Percentiles rank a stretch among this genome's conserved stretches.
phyloP scores from a whole-genome alignment of 2,329 filamentous ascomycete species.

The Fusarium tjaetaba region DNA sequence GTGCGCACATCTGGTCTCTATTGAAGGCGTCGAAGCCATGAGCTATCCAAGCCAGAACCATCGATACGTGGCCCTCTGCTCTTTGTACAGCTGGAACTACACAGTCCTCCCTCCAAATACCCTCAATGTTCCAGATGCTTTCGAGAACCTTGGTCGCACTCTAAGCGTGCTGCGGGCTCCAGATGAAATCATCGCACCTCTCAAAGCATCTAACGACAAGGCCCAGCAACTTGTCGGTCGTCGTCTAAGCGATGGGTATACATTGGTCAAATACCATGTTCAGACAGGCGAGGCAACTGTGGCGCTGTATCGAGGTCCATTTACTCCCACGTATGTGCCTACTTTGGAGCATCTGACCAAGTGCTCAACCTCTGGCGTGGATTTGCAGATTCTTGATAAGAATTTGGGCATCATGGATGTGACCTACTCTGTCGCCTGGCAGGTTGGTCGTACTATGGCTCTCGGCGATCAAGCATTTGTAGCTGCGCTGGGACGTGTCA shows the following conservation, averaged over 20 bases:
- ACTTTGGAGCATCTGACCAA: not conserved
- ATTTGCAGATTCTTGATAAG: constrained; percentile 54
- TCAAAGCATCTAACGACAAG: not conserved
- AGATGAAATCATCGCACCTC: not conserved
- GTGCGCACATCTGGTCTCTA: constrained; percentile 51
- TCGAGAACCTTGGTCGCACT: constrained; percentile 40
- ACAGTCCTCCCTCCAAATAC: constrained; percentile 46
- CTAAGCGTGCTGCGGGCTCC: constrained; percentile 17
- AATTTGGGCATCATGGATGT: constrained; percentile 55
- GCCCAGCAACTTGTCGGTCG: not conserved
- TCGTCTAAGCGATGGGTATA: constrained; percentile 52
- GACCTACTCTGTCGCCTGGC: constrained; percentile 56
- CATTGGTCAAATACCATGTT: constrained; percentile 35
- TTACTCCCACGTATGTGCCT: not conserved
- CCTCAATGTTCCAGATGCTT: constrained; percentile 49
- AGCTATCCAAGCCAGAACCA: constrained; percentile 12
- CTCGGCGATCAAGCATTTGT: constrained; percentile 48
- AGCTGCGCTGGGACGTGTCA: constrained; percentile 36
- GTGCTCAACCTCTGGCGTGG: constrained; percentile 47
- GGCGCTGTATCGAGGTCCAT: not conserved
- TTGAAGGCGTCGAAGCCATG: constrained; percentile 50
- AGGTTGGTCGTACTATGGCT: constrained; percentile 53
- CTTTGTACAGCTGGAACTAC: constrained; percentile 55
- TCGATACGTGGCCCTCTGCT: constrained; percentile 47
- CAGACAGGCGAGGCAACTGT: constrained; percentile 1